Conservation (phyloP, 169 alveolate genomes). For the Babesia sp. region DNA sequence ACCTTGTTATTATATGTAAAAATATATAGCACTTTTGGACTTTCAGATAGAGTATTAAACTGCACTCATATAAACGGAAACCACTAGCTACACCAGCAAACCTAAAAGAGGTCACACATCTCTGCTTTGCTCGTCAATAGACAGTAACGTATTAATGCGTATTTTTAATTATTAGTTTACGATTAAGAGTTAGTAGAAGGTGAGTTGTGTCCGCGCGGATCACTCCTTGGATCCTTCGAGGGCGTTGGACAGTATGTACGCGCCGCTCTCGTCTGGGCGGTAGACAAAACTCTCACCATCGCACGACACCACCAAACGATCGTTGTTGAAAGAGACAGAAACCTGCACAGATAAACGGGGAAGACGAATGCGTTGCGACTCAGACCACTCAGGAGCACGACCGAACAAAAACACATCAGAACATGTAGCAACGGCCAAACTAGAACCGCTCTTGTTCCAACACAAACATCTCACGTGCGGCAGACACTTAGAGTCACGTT, state of each 20-base stretch:
- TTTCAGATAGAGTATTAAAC: too few relatives aligned
- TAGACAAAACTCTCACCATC: slow-evolving; percentile 29
- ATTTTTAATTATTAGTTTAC: background rate
- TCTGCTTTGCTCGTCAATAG: too few relatives aligned
- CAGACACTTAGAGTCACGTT: slow-evolving; percentile 13
- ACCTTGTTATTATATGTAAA: too few relatives aligned
- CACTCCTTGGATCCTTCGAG: slow-evolving; percentile 10
- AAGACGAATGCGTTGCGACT: slow-evolving; percentile 21
- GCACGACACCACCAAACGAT: slow-evolving; percentile 40
- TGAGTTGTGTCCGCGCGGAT: background rate
- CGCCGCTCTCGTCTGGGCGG: slow-evolving; percentile 33
- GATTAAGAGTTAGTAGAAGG: background rate
- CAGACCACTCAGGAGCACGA: slow-evolving; percentile 19
- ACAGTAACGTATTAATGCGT: too few relatives aligned
- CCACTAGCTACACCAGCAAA: too few relatives aligned
- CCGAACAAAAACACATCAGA: slow-evolving; percentile 24
- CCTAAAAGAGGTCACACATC: too few relatives aligned
- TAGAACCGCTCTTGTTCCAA: slow-evolving; percentile 43
- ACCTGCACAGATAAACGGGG: background rate
- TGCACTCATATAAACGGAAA: too few relatives aligned
- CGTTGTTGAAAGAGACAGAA: slow-evolving; percentile 54
- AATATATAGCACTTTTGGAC: too few relatives aligned
- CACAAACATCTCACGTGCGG: slow-evolving; percentile 11
- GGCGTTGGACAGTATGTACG: slow-evolving; percentile 17
- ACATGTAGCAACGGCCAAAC: slow-evolving; percentile 40